A percentile compares a stretch with the other conserved stretches of the same genome.
Evolutionary conservation across 2,329 filamentous ascomycete genomes (phyloP).

Genomic region (Colletotrichum sp.): DNA sequence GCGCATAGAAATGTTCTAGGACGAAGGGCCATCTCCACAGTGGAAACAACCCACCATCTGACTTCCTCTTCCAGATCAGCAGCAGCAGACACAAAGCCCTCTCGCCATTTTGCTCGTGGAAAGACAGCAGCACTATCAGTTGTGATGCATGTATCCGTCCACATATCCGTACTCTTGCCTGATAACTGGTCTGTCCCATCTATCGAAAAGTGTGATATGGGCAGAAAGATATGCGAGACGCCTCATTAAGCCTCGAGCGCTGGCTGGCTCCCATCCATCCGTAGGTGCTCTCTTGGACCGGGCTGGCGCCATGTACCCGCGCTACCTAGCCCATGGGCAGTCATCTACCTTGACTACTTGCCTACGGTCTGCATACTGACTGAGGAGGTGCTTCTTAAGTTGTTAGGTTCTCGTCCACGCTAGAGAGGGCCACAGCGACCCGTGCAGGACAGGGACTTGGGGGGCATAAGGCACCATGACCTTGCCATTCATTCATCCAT

Average conservation of each 20-base stretch:
- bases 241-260: neutral
- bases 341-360: neutral
- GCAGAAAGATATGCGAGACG: neutral
- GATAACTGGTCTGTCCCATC: neutral
- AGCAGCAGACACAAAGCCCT: neutral
- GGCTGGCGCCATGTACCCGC: neutral
- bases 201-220: neutral
- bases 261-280: neutral
- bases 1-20: neutral
- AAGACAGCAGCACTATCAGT: neutral
- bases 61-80: neutral
- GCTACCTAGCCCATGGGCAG: neutral
- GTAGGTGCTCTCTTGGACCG: neutral
- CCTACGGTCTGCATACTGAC: neutral
- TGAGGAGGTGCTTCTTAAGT: neutral
- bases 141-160: neutral
- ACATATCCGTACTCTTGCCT: neutral
- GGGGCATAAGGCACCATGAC: neutral
- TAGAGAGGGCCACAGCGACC: neutral
- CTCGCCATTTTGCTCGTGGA: neutral
- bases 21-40: neutral
- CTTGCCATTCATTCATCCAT: neutral
- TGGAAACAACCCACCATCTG: neutral
- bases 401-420: neutral
- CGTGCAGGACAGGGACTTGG: conserved; percentile 6